Evolutionary conservation across 192 early-diverging fungal species (phyloP).

Genomic region (Backusella liffmaniae): DNA sequence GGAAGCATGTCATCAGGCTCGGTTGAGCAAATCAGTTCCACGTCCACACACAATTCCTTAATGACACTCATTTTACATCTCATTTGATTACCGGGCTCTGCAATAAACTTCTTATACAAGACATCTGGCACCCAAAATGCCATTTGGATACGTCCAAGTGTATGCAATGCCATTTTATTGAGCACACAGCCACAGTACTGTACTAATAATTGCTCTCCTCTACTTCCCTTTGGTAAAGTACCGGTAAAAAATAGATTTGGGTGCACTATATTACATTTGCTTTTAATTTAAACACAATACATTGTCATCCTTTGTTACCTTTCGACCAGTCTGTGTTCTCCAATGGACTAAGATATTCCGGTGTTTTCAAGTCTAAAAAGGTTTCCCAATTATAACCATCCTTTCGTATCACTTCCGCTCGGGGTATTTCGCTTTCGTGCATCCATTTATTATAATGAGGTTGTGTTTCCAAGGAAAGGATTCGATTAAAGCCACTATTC

Average conservation of each 20-base stretch:
- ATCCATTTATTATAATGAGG: conserved; percentile 16
- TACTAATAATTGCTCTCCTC: conserved; percentile 36
- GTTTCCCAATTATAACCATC: conserved; percentile 41
- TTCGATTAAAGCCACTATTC: conserved; percentile 29
- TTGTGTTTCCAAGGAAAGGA: conserved; percentile 25
- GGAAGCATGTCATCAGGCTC: conserved; percentile 21
- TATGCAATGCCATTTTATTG: conserved; percentile 36
- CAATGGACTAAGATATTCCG: conserved; percentile 19
- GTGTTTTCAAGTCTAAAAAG: conserved; percentile 25
- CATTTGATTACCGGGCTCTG: conserved; percentile 16
- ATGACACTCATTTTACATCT: conserved; percentile 38
- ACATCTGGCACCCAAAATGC: conserved; percentile 35
- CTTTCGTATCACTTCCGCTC: conserved; percentile 7
- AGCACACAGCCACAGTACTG: conserved; percentile 34
- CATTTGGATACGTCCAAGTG: conserved; percentile 39
- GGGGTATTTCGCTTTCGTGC: background rate
- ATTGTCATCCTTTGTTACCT: background rate
- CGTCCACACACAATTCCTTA: conserved; percentile 28
- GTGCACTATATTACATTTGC: conserved; percentile 18
- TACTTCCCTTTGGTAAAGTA: conserved; percentile 28
- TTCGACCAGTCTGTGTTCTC: conserved; percentile 25
- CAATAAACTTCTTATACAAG: conserved; percentile 14
- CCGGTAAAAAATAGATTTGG: conserved; percentile 35
- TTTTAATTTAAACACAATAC: background rate
- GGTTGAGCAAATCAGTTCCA: conserved; percentile 6